Evolutionary conservation across 169 alveolate genomes (phyloP), one percentile per base, ranked within the genome.

Genomic region (Theileria parva): DNA sequence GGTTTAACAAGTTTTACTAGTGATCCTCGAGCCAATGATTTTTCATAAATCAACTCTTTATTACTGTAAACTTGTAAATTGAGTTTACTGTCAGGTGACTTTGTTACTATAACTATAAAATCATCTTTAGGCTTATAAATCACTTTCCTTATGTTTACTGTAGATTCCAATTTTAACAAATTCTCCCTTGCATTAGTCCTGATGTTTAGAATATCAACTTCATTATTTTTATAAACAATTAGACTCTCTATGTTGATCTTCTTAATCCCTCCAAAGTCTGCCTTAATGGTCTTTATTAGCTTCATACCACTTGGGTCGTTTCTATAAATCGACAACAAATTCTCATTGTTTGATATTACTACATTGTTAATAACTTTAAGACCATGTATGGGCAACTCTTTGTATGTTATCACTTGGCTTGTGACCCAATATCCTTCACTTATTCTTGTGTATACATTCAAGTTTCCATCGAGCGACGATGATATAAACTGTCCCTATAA

Each of bases 361-460:
- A 44, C 17, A 44, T 44, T 44, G 8, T 44, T 44, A 44, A 13
- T 44, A 44, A 44, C 53, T 44, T 44, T 44, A 7, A 44, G 53
- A 0, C 53, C 27, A 25, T 6, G 66, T 8, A 57, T 57, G 11
- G 7, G 66, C 28, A 57, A 57, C 66, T 57, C 66, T 25, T 57
- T 57, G 30, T 57, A 57, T 21, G 28, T 57, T 57, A 57, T 19
- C 66, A 57, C 66, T 19, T 57, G 66, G 8, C 34, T 25, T 57
- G 15, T 57, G 11, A 57, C 13, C 66, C 66, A 57, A 19, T 57
- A 21, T 8, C 66, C 66, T 21, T 57, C 66, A 19, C 37, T 25
- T 57, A 57, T 19, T 57, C 27, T 57, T n/a, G 66, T 57, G 32
- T 57, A 57, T 32, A 57, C 66, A 57, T 57, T 57, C 66, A 57